phyloP scores from a whole-genome alignment of 345 rosid species.

The Psidium friedrichsthalianum region DNA sequence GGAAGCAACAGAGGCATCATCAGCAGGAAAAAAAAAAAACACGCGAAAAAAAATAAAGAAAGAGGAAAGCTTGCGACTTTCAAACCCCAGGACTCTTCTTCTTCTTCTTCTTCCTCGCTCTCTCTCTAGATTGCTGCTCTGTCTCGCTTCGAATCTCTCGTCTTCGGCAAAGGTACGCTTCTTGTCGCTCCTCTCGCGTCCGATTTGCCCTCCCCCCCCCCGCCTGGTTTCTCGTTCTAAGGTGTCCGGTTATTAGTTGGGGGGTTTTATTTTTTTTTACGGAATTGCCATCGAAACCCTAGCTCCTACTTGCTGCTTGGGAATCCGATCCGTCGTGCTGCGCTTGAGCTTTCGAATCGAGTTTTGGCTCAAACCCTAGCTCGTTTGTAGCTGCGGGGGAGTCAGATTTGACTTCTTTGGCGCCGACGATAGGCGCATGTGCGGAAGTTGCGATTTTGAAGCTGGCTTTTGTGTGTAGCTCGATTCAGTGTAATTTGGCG shows the following conservation, averaged over 20 bases:
- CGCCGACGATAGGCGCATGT: background rate
- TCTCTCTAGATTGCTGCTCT: background rate
- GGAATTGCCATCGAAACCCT: constrained; percentile 47
- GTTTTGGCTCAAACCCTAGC: constrained; percentile 33
- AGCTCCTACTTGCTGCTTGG: constrained; percentile 6
- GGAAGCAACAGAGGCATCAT: background rate
- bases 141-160: background rate
- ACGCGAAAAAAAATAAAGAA: background rate
- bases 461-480: background rate
- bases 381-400: constrained; percentile 4
- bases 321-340: background rate
- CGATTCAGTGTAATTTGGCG: background rate
- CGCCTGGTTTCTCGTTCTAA: background rate
- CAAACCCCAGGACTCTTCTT: constrained; percentile 2
- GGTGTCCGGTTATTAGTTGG: background rate
- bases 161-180: background rate
- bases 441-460: background rate
- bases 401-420: background rate
- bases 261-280: constrained; percentile 3
- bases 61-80: background rate
- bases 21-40: background rate
- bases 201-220: background rate
- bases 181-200: background rate
- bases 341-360: background rate
- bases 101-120: background rate